These are phyloP conservation scores for Neurospora hispaniola DNA, from an alignment of 495 filamentous ascomycete genomes.

Conservation along the genomic window DNA sequence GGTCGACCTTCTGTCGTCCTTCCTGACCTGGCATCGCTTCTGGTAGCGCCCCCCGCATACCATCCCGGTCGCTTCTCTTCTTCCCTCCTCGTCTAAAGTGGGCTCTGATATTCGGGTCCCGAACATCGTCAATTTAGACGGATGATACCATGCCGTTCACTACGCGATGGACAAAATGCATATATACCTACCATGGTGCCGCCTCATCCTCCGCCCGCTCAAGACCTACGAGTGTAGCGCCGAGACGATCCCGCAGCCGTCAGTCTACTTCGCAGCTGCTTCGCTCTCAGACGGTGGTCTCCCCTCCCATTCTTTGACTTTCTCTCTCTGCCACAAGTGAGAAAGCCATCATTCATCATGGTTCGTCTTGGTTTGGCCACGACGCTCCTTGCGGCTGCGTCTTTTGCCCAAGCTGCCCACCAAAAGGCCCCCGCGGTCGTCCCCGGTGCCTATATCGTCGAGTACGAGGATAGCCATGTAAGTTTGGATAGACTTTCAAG, in stretches of 20 bases:
- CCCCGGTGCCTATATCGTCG: slow-evolving; percentile 38
- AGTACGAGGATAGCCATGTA: slow-evolving; percentile 37
- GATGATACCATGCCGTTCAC: background rate
- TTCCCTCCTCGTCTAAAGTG: background rate
- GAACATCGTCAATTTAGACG: background rate
- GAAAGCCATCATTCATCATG: slow-evolving; percentile 10
- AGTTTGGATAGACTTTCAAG: slow-evolving; percentile 6
- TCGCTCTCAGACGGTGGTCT: background rate
- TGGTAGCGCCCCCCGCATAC: background rate
- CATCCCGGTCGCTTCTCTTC: background rate
- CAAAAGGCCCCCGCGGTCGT: slow-evolving; percentile 17
- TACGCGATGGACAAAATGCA: background rate
- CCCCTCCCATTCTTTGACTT: background rate
- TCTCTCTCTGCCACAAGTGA: background rate
- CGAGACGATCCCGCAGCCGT: background rate
- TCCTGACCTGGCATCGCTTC: background rate
- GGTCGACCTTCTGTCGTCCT: background rate
- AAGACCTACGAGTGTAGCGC: background rate
- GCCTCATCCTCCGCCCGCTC: background rate
- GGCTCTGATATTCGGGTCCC: background rate
- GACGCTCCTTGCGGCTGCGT: slow-evolving; percentile 25
- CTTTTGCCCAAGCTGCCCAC: slow-evolving; percentile 18
- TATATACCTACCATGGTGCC: background rate
- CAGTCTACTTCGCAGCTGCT: background rate
- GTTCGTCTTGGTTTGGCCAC: slow-evolving; percentile 15